Evolutionary conservation across 1,284 basidiomycete species (phyloP).

Genomic region (Phellopilus nigrolimitatus): DNA sequence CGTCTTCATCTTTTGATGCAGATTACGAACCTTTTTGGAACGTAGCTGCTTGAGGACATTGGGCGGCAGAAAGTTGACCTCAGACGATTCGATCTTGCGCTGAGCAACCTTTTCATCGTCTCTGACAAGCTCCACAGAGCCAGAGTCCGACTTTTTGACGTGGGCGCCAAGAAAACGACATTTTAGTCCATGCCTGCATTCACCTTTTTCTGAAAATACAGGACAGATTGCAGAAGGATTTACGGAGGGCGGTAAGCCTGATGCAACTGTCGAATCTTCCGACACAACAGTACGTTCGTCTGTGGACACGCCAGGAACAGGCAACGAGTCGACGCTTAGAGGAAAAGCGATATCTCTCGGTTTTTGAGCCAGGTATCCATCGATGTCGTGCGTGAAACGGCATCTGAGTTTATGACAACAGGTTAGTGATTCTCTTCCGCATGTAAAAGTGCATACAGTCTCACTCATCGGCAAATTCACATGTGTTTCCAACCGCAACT

Average conservation of each 20-base stretch:
- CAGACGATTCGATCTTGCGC: conserved; percentile 49
- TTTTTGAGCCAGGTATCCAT: conserved; percentile 74
- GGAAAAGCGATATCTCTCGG: conserved; percentile 63
- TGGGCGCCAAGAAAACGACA: conserved; percentile 90
- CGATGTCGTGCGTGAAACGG: conserved; percentile 76
- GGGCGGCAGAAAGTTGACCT: conserved; percentile 69
- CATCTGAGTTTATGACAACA: conserved; percentile 47
- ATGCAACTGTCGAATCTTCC: conserved; percentile 22
- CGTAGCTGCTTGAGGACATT: conserved; percentile 56
- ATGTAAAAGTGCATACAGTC: conserved; percentile 26
- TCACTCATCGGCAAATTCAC: conserved; percentile 61
- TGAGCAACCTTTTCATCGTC: conserved; percentile 58
- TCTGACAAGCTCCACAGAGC: conserved; percentile 38
- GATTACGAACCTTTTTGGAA: conserved; percentile 61
- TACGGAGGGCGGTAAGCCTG: conserved; percentile 33
- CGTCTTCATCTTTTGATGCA: too few species aligned
- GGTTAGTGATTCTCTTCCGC: background rate
- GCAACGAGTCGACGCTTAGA: conserved; percentile 42
- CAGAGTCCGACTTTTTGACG: conserved; percentile 38
- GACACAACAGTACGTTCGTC: conserved; percentile 28
- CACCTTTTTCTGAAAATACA: conserved; percentile 67
- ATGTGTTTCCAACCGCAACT: conserved; percentile 57
- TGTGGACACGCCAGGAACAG: conserved; percentile 30
- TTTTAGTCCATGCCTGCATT: conserved; percentile 84
- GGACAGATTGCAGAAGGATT: conserved; percentile 61